Evolutionary conservation across 2,329 filamentous ascomycete species (phyloP), one percentile per base, ranked within the genome.

Genomic region (Ascocoryne sarcoides): DNA sequence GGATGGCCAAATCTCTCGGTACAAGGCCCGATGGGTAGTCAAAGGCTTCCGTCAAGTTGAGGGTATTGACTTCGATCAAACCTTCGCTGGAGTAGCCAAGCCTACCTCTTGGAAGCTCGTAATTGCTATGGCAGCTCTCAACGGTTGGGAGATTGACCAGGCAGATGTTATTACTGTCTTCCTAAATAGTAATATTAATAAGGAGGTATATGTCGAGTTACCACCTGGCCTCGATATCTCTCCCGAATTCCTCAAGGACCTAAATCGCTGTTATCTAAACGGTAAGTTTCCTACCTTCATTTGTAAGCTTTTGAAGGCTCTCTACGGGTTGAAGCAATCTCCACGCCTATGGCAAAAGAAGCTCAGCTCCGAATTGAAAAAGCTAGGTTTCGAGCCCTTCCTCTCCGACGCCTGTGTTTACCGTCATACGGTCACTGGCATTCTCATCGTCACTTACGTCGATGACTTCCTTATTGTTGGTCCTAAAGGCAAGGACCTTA

Each of bases 291-390:
- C n/a, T n/a, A n/a, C n/a, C n/a, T n/a, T n/a, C n/a, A n/a, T 32
- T 3, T 37, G 36, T n/a, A 37, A 37, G 20, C 36, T 37, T 20
- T 20, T 26, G n/a, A 31, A 37, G 12, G 21, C 26, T 14, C 26
- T 37, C 8, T 37, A 37, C 21, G 36, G 23, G 12, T 19, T 37
- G 10, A 37, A 30, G 20, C 36, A 37, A 37, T 23, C 26, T 15
- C 23, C 36, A 37, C 20, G 26, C n/a, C 37, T 39, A 15, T 39
- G 17, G 37, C 37, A 32, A 23, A 39, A 23, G 37, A 39, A 39
- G 33, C 18, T 32, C 3, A 18, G 29, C 15, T 17, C 32, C 10
- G 29, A 23, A 15, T 18, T 30, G 14, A 14, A 30, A 16, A 31
- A 20, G 16, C 14, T 38, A 14, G 33, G 33, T 12, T 39, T 16